Base-by-base conservation (phyloP, 192 early-diverging fungal genomes). In the Chytriomyces sp. region DNA sequence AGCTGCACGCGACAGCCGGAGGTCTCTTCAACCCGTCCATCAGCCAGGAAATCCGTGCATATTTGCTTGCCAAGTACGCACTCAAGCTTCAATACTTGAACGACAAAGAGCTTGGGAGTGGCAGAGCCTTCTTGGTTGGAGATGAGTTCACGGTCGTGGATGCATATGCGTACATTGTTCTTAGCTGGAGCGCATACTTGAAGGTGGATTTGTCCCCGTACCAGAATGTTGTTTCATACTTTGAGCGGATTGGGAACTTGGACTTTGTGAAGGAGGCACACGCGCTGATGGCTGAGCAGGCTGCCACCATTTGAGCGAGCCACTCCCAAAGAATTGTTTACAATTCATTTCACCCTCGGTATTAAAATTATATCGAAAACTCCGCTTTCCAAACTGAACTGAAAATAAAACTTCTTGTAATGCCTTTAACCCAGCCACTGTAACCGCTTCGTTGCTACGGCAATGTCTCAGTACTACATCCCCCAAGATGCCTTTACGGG, bases 191-290 rank as follows among this genome's bases (percentile, higher is more conserved):
- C 3, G 63, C 22, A 41, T 78, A 71, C 56, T 37, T 78, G 36
- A 39, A 36, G 32, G 26, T 78, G n/a, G 68, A 78, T 71, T 55
- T 78, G 32, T 32, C 70, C 32, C 28, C 65, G 25, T 78, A 78
- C 31, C 60, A 62, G 5, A 61, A 64, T 40, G 63, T 78, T 7
- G 32, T 72, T 25, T 6, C 10, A 8, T 78, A 79, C 10, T 62
- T 30, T 49, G 75, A 79, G 39, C 59, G 68, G 6, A 77, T 78
- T 52, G 37, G 28, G 14, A 38, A 19, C 17, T 57, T 78, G 38
- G 76, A 78, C 32, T 72, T 74, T 72, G 76, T 78, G n/a, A 64
- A 78, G 62, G 75, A 66, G 32, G 76, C 77, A 2, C 75, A 76
- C 36, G 62, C 37, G 17, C 33, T 28, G 30, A 77, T 77, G 68